Evolutionary conservation across 768 basidiomycete species (phyloP).

Genomic region (Rhodocollybia butyracea): DNA sequence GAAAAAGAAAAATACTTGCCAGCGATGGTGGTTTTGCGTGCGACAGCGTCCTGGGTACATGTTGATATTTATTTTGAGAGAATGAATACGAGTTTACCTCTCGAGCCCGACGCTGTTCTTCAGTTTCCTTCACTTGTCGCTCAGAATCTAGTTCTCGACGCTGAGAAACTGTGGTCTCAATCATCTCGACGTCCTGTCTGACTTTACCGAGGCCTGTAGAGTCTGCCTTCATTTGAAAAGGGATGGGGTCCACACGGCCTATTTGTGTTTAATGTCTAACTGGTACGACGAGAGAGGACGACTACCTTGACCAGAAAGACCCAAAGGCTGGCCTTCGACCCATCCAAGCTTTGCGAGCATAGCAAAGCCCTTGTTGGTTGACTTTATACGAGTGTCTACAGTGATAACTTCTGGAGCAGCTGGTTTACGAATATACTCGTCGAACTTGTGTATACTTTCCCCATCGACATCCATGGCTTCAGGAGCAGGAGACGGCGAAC

Average conservation of each 20-base stretch:
- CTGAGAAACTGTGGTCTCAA: conserved; percentile 81
- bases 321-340: conserved; percentile 76
- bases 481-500: conserved; percentile 67
- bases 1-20: no score
- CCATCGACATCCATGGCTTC: conserved; percentile 51
- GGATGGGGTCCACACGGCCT: conserved; percentile 84
- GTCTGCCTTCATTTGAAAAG: conserved; percentile 77
- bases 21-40: conserved; percentile 51
- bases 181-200: conserved; percentile 77
- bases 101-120: conserved; percentile 68
- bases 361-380: conserved; percentile 76
- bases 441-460: conserved; percentile 52
- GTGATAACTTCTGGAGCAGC: conserved; percentile 64
- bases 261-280: neutral
- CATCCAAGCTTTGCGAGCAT: conserved; percentile 82
- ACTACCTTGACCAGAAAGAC: conserved; percentile 72
- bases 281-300: conserved; percentile 4
- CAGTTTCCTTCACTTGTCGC: conserved; percentile 75
- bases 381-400: conserved; percentile 77
- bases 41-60: conserved; percentile 58
- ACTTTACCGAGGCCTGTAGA: conserved; percentile 77
- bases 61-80: neutral
- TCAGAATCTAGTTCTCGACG: conserved; percentile 80
- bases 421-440: conserved; percentile 53
- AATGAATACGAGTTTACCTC: conserved; percentile 46